Conservation (phyloP, 1,139 yeast genomes). For the Yamadazyma trypodendri region DNA sequence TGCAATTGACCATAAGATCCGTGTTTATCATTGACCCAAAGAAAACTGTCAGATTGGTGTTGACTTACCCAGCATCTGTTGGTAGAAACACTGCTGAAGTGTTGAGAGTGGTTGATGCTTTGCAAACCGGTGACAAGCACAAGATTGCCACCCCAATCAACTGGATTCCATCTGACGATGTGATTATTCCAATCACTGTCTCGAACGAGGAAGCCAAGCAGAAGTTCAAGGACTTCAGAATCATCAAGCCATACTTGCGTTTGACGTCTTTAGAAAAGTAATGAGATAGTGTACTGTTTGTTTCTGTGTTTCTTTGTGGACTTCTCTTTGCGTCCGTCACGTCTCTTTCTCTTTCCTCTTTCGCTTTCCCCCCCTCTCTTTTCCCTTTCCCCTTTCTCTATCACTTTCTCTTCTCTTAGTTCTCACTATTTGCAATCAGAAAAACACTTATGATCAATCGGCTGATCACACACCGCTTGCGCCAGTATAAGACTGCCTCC, state of each 20-base stretch:
- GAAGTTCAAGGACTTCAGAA: conserved; percentile 72
- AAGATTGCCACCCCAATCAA: conserved; percentile 84
- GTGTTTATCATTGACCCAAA: conserved; percentile 85
- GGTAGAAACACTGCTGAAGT: conserved; percentile 92
- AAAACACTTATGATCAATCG: neutral
- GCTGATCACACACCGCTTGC: too few relatives aligned
- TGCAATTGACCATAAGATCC: conserved; percentile 71
- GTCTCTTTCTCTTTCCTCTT: neutral
- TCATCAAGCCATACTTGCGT: conserved; percentile 73
- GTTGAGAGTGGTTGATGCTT: conserved; percentile 80
- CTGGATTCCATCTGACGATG: conserved; percentile 78
- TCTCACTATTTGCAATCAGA: neutral
- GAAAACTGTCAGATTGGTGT: conserved; percentile 77
- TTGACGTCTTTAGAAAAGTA: conserved; percentile 31
- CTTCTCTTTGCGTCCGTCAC: neutral
- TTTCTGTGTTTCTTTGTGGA: neutral
- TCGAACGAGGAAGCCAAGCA: conserved; percentile 76
- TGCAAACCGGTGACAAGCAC: conserved; percentile 75
- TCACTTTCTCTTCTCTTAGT: neutral
- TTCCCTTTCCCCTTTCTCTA: neutral
- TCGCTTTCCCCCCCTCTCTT: neutral
- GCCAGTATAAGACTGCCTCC: neutral
- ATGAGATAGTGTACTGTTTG: neutral
- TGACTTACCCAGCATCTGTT: conserved; percentile 87
- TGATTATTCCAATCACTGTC: conserved; percentile 83